These are phyloP conservation scores for Lepraria neglecta DNA, from an alignment of 495 filamentous ascomycete genomes.

Conservation along the genomic window DNA sequence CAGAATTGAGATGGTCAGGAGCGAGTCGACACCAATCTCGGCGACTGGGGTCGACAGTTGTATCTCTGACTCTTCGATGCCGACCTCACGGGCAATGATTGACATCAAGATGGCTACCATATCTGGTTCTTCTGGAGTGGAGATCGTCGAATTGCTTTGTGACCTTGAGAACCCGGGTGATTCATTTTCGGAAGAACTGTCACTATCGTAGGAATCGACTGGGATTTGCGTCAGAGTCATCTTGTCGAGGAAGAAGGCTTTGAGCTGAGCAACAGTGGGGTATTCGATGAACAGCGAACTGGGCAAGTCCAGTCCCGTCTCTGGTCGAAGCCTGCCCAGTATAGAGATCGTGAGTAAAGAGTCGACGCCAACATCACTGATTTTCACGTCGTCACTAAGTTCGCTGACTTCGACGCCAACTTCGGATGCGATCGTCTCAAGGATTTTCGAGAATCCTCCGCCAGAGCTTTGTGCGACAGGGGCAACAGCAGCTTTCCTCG, in stretches of 20 bases:
- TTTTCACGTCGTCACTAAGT: conserved; percentile 29
- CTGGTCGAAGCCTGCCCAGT: conserved; percentile 34
- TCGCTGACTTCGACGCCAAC: conserved; percentile 27
- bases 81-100: conserved; percentile 42
- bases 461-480: conserved; percentile 30
- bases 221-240: conserved; percentile 19
- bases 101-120: conserved; percentile 14
- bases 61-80: conserved; percentile 39
- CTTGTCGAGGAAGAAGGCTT: conserved; percentile 39
- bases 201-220: conserved; percentile 16
- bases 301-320: conserved; percentile 34
- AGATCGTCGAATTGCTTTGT: conserved; percentile 10
- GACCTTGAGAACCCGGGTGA: conserved; percentile 9
- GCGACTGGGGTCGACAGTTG: conserved; percentile 32
- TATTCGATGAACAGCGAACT: conserved; percentile 39
- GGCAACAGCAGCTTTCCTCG: conserved; percentile 34
- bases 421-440: conserved; percentile 30
- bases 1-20: conserved; percentile 44
- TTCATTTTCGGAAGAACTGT: background rate
- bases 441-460: conserved; percentile 37
- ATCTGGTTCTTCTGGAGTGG: conserved; percentile 16
- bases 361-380: conserved; percentile 47
- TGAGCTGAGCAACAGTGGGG: conserved; percentile 43
- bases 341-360: conserved; percentile 46
- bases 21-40: conserved; percentile 47